Evolutionary conservation across 1,139 yeast species (phyloP), one percentile per base, ranked within the genome.

Genomic region (Suhomyces ambrosiae): DNA sequence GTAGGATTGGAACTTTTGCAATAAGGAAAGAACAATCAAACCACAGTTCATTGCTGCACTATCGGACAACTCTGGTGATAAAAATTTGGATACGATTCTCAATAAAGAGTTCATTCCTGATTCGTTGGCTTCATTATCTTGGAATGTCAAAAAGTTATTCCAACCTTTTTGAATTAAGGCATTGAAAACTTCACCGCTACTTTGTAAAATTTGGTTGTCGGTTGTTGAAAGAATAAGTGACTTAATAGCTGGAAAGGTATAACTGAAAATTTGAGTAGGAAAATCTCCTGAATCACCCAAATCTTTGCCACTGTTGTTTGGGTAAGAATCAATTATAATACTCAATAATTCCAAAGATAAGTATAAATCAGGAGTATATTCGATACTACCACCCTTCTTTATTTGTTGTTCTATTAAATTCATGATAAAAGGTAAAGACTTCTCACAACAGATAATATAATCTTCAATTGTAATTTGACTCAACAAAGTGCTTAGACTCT

Each of bases 161-260:
- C 80, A 58, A 1, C 79, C 73, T 33, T 74, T 78, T 40, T 72
- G 74, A 16, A 88, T 66, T 33, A 89, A 60, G 19, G 75, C 77
- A 41, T 82, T 79, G 49, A 86, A 79, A 1, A 84, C 82, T 44
- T 86, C 90, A 0, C 94, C 86, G 1, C 90, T 83, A 11, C 81
- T 70, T 57, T 89, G 96, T 26, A 89, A 62, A 5, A 88, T 72
- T 53, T 86, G 92, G 48, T 86, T 87, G 57, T 90, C 97, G n/a
- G 63, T 66, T 1, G 92, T 73, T 2, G 56, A 54, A 30, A 78
- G 51, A 8, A 87, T 63, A 19, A 87, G 63, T 17, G 66, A 65
- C 34, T 73, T 71, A 31, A 85, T 53, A 1, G 73, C 64, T 0
- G 82, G 79, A 51, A 82, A 76, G 2, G 76, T 63, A 37, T 64